Base-by-base conservation (phyloP, 345 rosid genomes). In the Salix dunnii region DNA sequence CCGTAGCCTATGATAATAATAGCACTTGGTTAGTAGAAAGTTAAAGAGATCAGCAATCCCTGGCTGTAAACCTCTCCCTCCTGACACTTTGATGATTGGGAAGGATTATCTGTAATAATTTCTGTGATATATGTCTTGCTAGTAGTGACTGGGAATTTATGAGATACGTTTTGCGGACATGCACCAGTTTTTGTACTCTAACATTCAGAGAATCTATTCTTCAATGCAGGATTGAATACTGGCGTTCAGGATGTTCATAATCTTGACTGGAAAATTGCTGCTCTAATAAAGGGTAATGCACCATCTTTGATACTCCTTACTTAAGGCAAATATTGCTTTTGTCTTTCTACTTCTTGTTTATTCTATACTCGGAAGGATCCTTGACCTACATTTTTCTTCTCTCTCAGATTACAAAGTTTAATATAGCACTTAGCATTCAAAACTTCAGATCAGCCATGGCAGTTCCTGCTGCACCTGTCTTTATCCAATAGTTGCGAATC, bases 241-340 rank as follows among this genome's bases (percentile, higher is more conserved):
- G 99, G 98, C 69, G 88, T 96, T 76, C 99, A 96, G 86, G 99
- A 96, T 89, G 96, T 86, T 80, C 98, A 92, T 68, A 93, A 96
- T 85, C 92, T 96, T 74, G 98, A 98, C 73, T 95, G 98, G 99
- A 96, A 96, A 85, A 83, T 96, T 79, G 94, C 98, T 72, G 86
- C 89, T 40, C 70, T 91, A 23, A 53, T 85, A 78, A 77, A 86
- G 68, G 94, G 90, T 81, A 84, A 88, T 70, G 84, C 96, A 63
- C 88, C 93, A 31, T 68, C 91, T 82, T 88, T 91, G 11, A 76
- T 93, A 68, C 88, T 96, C 76, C 80, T 73, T 68, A 91, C 97
- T 66, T 93, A 92, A 91, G 86, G 81, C 99, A 90, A 89, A 98
- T 93, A 92, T 77, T 78, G 64, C 62, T 79, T 85, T 71, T 38